Conservation (phyloP, 169 alveolate species). For the Plasmodium knowlesi region DNA sequence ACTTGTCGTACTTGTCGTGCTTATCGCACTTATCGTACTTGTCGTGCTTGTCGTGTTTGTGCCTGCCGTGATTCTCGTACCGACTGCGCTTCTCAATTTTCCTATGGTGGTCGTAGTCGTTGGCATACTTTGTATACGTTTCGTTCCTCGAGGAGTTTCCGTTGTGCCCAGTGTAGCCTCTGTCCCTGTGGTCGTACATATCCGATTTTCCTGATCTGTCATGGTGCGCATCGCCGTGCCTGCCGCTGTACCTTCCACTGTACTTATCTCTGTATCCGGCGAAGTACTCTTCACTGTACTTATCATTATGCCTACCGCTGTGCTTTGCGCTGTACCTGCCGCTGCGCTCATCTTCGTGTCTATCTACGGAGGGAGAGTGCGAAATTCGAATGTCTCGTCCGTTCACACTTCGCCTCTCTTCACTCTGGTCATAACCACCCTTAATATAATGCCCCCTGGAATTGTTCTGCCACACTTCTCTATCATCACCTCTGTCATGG, state of each 20-base stretch:
- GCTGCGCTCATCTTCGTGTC: neutral
- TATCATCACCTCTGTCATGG: neutral
- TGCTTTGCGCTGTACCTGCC: neutral
- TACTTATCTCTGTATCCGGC: neutral
- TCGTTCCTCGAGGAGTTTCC: neutral
- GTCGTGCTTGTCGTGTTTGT: neutral
- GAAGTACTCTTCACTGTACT: neutral
- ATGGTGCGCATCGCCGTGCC: neutral
- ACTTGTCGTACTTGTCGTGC: too few relatives aligned
- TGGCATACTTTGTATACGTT: neutral
- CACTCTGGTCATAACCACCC: neutral
- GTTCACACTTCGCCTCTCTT: neutral
- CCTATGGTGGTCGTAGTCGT: neutral
- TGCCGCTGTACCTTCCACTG: neutral
- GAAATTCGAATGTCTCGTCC: neutral
- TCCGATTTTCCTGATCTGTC: neutral
- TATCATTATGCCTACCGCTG: neutral
- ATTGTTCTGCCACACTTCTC: neutral
- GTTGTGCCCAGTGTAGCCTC: neutral
- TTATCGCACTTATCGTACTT: too few relatives aligned
- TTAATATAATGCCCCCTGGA: neutral
- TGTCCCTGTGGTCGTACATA: conserved; percentile 1
- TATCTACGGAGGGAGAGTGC: neutral
- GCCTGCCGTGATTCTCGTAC: neutral
- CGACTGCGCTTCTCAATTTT: neutral